Conservation (phyloP, 768 basidiomycete species). For the Russula vinacea region DNA sequence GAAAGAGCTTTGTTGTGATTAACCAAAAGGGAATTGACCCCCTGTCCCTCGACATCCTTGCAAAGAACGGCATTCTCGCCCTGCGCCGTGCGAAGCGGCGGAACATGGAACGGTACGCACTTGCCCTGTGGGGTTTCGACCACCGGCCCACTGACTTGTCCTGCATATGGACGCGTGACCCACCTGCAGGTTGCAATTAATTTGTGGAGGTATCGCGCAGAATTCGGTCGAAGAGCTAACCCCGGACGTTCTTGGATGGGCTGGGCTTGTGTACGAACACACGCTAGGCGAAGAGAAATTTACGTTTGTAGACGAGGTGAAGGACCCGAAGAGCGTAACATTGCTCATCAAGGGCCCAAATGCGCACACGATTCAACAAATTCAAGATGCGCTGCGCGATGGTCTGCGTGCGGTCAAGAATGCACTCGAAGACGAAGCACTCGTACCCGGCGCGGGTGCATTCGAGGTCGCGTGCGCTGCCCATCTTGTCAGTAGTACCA, state of each 20-base stretch:
- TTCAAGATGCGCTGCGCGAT: conserved; percentile 97
- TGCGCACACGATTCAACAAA: conserved; percentile 91
- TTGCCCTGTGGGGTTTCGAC: conserved; percentile 15
- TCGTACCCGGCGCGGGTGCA: conserved; percentile 96
- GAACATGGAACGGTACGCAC: conserved; percentile 91
- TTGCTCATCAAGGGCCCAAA: conserved; percentile 98
- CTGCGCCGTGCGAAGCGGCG: conserved; percentile 93
- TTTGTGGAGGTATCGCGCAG: conserved; percentile 92
- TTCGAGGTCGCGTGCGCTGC: conserved; percentile 93
- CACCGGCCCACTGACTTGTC: conserved; percentile 4
- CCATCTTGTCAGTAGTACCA: conserved; percentile 73
- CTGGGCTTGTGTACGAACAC: conserved; percentile 97
- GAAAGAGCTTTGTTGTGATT: conserved; percentile 87
- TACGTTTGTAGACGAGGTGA: conserved; percentile 97
- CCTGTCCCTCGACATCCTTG: conserved; percentile 89
- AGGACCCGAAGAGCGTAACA: conserved; percentile 91
- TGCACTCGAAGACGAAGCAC: conserved; percentile 81
- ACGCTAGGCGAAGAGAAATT: conserved; percentile 98
- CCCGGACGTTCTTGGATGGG: conserved; percentile 91
- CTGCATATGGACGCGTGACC: conserved; percentile 9
- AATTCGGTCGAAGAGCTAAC: conserved; percentile 97
- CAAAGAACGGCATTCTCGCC: conserved; percentile 94
- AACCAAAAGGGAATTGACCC: conserved; percentile 99
- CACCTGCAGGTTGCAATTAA: conserved; percentile 71
- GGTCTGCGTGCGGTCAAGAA: conserved; percentile 97